A percentile compares a stretch with the other conserved stretches of the same genome.
Conservation (phyloP, 192 early-diverging fungal genomes). For the Coemansia sp. region DNA sequence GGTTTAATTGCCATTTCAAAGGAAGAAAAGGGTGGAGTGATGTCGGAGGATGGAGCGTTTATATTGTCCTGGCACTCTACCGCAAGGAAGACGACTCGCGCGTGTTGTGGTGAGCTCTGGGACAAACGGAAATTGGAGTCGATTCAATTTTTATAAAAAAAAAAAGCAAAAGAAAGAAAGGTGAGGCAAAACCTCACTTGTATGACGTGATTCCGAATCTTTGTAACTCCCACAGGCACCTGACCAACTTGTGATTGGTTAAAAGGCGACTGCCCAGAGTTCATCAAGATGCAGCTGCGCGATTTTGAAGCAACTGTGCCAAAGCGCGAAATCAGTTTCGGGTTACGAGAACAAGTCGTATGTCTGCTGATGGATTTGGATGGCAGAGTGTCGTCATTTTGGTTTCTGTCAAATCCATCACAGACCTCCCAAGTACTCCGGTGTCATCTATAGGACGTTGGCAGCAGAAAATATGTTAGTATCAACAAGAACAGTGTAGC, state of each 20-base stretch:
- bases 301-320: not conserved
- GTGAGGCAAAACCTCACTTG: not conserved
- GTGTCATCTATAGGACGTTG: conserved; percentile 29
- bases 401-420: conserved; percentile 38
- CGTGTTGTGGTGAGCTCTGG: not conserved
- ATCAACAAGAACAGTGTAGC: not conserved
- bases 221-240: not conserved
- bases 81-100: not conserved
- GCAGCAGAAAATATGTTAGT: not conserved
- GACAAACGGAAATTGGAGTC: not conserved
- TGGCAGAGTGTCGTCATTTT: conserved; percentile 37
- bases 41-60: not conserved
- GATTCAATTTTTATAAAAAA: not conserved
- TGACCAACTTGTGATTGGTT: not conserved
- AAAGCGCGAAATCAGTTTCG: conserved; percentile 23
- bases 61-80: not conserved
- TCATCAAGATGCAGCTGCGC: not conserved
- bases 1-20: not conserved
- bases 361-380: conserved; percentile 31
- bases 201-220: not conserved
- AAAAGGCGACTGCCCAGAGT: not conserved
- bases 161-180: not conserved
- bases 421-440: conserved; percentile 41
- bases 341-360: conserved; percentile 44
- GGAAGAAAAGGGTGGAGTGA: not conserved